Evolutionary conservation across 164 flowering plant genomes (phyloP).

Genomic region (Umbellularia californica): DNA sequence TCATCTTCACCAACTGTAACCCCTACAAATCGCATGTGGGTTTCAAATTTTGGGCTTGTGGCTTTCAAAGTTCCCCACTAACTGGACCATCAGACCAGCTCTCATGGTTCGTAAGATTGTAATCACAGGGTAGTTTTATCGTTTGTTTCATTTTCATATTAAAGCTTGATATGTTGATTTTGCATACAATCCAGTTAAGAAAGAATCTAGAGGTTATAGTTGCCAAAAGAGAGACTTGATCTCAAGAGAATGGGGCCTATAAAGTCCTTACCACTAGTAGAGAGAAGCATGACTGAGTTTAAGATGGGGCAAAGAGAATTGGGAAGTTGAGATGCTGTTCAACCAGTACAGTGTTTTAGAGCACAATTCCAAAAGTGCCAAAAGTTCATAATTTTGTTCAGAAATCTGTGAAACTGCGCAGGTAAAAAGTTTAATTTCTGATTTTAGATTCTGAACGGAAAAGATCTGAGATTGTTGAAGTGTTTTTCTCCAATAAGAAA

Average conservation of each 20-base stretch:
- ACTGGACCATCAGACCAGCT: conserved; percentile 23
- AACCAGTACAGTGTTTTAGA: not conserved
- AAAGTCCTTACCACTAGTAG: conserved; percentile 53
- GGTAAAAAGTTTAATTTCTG: conserved; percentile 52
- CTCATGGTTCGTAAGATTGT: conserved; percentile 11
- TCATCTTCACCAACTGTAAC: conserved; percentile 31
- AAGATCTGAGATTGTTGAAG: conserved; percentile 11
- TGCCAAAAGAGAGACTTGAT: conserved; percentile 62
- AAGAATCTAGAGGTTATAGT: conserved; percentile 68
- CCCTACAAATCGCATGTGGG: conserved; percentile 27
- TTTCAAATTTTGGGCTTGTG: conserved; percentile 31
- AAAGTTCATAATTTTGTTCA: conserved; percentile 46
- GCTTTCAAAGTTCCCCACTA: conserved; percentile 34
- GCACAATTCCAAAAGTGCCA: conserved; percentile 24
- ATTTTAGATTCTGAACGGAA: conserved; percentile 24
- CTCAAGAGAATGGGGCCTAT: conserved; percentile 43
- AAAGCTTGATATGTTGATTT: conserved; percentile 34
- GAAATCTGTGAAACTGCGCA: conserved; percentile 39
- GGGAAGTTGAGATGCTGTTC: conserved; percentile 1
- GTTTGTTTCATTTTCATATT: conserved; percentile 13
- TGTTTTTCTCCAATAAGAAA: conserved; percentile 4
- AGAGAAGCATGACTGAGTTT: conserved; percentile 46
- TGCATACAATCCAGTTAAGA: conserved; percentile 74
- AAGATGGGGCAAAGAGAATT: conserved; percentile 56
- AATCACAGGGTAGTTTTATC: conserved; percentile 5